Evolutionary conservation across 306 rosid genomes (phyloP).

Genomic region (Lagenaria siceraria): DNA sequence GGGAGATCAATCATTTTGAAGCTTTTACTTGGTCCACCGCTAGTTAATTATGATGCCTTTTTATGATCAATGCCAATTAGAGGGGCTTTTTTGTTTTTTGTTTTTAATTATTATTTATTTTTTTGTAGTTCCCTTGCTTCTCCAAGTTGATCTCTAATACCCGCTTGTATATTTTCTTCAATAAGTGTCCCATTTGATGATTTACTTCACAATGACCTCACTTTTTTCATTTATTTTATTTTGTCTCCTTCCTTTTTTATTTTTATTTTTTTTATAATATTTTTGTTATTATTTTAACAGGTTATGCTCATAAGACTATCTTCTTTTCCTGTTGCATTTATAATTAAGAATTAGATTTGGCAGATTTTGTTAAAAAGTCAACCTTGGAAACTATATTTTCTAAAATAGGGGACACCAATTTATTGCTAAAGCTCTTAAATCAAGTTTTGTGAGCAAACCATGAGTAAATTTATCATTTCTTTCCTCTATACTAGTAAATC

Average conservation of each 20-base stretch:
- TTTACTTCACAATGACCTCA: not conserved
- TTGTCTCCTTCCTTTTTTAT: not conserved
- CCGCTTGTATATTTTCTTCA: not conserved
- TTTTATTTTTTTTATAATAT: no score
- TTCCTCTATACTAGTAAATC: not conserved
- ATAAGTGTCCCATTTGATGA: not conserved
- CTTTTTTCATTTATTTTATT: not conserved
- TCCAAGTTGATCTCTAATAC: not conserved
- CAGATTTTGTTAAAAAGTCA: not conserved
- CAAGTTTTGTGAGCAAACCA: not conserved
- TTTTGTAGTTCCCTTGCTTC: not conserved
- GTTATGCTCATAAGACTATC: not conserved
- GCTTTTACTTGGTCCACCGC: not conserved
- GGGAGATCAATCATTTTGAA: not conserved
- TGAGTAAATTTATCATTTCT: not conserved
- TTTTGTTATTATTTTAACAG: not conserved
- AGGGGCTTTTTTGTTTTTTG: not conserved
- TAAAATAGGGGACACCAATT: not conserved
- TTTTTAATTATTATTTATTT: no score
- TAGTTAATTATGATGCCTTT: not conserved
- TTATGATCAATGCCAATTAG: not conserved
- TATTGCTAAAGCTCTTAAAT: not conserved
- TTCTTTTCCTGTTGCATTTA: not conserved
- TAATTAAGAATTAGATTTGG: not conserved
- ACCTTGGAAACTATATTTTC: not conserved